A percentile compares a stretch with the other conserved stretches of the same genome.
Conservation (phyloP, 805 yeast genomes). For the Hanseniaspora meyeri region DNA sequence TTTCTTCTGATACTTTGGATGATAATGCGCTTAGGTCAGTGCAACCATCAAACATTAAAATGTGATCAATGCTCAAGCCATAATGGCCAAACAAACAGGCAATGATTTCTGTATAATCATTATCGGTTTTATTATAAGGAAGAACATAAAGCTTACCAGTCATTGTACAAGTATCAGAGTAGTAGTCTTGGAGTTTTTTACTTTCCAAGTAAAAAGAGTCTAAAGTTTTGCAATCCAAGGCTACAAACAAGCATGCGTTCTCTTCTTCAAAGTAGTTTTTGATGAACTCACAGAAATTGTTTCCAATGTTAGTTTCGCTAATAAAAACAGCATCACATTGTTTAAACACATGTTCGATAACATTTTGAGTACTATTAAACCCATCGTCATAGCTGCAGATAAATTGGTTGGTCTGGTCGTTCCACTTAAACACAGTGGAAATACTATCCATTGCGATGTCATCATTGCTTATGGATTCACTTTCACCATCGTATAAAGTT, state of each 20-base stretch:
- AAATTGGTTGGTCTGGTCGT: background rate
- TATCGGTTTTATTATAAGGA: background rate
- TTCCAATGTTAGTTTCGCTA: background rate
- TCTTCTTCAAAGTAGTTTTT: background rate
- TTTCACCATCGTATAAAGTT: slow-evolving; percentile 5
- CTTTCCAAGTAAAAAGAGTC: background rate
- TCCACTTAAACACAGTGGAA: background rate
- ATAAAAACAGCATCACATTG: background rate
- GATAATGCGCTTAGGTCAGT: background rate
- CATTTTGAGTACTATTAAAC: too few relatives aligned
- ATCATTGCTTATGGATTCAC: background rate
- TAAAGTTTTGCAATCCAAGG: background rate
- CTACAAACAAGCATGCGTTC: background rate
- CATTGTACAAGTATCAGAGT: background rate
- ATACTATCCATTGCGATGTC: background rate
- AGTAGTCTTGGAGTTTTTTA: background rate
- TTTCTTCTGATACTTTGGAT: background rate
- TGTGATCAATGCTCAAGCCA: background rate
- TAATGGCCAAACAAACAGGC: background rate
- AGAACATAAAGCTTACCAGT: background rate
- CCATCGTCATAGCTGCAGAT: background rate
- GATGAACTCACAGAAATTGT: background rate
- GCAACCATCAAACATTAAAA: background rate
- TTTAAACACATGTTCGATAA: background rate
- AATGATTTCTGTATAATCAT: background rate